Conservation (phyloP, 2,329 filamentous ascomycete genomes). For the Monosporascus sp. region DNA sequence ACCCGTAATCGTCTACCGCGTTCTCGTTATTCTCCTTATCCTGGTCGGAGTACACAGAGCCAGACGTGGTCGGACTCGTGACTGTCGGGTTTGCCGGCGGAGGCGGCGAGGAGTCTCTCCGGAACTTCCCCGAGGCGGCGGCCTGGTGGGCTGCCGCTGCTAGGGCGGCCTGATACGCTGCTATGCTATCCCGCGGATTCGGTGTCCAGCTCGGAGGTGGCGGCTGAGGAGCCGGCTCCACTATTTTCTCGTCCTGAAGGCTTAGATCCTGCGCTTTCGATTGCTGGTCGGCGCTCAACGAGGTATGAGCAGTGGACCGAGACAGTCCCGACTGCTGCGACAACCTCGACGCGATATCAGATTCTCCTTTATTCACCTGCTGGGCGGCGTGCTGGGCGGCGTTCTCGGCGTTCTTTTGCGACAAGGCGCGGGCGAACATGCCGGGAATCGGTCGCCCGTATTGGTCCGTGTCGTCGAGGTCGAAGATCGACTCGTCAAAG, state of each 20-base stretch:
- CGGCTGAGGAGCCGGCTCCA: constrained; percentile 7
- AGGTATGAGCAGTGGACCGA: constrained; percentile 50
- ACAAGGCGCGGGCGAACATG: constrained; percentile 50
- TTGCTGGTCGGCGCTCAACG: constrained; percentile 33
- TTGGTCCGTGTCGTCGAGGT: constrained; percentile 59
- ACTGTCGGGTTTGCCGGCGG: constrained; percentile 29
- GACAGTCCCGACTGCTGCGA: constrained; percentile 39
- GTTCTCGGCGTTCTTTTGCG: constrained; percentile 29
- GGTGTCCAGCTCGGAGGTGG: constrained; percentile 8
- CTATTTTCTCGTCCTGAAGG: constrained; percentile 4
- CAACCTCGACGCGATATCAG: constrained; percentile 39
- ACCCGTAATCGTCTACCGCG: constrained; percentile 33
- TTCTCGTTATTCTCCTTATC: constrained; percentile 15
- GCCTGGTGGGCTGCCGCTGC: constrained; percentile 77
- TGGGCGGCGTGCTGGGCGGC: constrained; percentile 26
- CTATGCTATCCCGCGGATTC: constrained; percentile 30
- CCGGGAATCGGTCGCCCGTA: constrained; percentile 57
- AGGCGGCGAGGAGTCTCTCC: constrained; percentile 48
- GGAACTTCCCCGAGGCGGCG: constrained; percentile 69
- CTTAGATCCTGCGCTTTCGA: constrained; percentile 11
- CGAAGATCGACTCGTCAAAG: constrained; percentile 72
- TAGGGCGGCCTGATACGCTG: constrained; percentile 77
- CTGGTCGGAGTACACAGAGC: constrained; percentile 18
- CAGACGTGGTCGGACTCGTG: constrained; percentile 30
- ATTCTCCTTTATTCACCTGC: constrained; percentile 37